phyloP scores from a whole-genome alignment of 805 yeast species.

The Suhomyces kilbournensis region DNA sequence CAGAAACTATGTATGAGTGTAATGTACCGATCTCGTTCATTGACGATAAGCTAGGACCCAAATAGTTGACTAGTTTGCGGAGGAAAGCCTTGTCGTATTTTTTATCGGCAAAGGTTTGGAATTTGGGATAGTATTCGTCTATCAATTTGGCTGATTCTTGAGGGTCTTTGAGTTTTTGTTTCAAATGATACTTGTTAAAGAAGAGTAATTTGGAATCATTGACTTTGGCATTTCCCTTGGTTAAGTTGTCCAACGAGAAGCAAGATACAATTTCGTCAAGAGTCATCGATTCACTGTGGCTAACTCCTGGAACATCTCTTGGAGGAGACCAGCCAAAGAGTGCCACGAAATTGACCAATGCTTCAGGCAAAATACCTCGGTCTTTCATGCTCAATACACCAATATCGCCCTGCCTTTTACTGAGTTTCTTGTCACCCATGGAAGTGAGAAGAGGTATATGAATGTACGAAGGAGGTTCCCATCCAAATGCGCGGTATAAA shows the following conservation, averaged over 20 bases:
- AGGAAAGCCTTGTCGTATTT: constrained; percentile 31
- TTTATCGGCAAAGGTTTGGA: constrained; percentile 9
- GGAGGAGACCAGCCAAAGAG: constrained; percentile 95
- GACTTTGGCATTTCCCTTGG: constrained; percentile 93
- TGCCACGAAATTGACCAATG: constrained; percentile 81
- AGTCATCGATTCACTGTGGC: constrained; percentile 49
- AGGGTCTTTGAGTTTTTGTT: constrained; percentile 38
- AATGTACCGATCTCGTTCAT: constrained; percentile 49
- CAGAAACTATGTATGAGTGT: constrained; percentile 50
- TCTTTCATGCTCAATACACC: constrained; percentile 59
- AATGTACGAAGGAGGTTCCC: constrained; percentile 78
- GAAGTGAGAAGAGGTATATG: constrained; percentile 89
- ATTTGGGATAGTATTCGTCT: constrained; percentile 23
- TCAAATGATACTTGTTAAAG: constrained; percentile 73
- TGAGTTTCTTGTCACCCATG: constrained; percentile 67
- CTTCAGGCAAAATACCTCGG: constrained; percentile 78
- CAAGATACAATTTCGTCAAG: constrained; percentile 48
- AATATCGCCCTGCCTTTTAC: constrained; percentile 82
- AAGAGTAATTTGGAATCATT: constrained; percentile 69
- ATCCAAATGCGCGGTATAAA: constrained; percentile 78
- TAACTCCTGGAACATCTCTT: constrained; percentile 45
- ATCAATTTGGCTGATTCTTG: constrained; percentile 35
- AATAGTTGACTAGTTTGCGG: constrained; percentile 34
- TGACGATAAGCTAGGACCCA: constrained; percentile 51
- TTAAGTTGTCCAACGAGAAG: constrained; percentile 70